Evolutionary conservation across 176 grass and related monocot genomes (phyloP).

Genomic region (Rhynchospora tenuis): DNA sequence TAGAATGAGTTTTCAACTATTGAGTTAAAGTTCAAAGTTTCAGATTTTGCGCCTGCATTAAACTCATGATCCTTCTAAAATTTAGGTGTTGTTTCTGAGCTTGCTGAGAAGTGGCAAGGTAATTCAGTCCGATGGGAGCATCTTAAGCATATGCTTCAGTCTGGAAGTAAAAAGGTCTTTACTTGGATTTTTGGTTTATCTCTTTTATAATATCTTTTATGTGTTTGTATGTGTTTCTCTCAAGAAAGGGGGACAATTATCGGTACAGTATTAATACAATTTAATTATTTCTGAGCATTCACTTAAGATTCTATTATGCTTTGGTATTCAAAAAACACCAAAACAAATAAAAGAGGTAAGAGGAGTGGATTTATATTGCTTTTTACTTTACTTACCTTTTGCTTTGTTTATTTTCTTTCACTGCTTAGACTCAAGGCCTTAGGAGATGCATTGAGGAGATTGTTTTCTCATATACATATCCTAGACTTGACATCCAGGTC

Average conservation of each 20-base stretch:
- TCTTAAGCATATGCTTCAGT: slow-evolving; percentile 67
- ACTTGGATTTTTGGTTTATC: slow-evolving; percentile 1
- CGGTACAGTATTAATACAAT: background rate
- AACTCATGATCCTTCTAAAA: background rate
- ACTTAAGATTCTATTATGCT: background rate
- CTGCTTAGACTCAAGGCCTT: slow-evolving; percentile 49
- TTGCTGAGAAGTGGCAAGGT: slow-evolving; percentile 75
- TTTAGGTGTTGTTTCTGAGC: slow-evolving; percentile 70
- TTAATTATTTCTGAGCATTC: background rate
- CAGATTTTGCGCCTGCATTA: background rate
- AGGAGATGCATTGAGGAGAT: slow-evolving; percentile 86
- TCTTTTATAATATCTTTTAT: background rate
- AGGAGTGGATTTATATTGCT: background rate
- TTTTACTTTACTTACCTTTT: background rate
- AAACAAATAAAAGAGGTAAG: background rate
- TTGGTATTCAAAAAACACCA: background rate
- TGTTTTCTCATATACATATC: slow-evolving; percentile 88
- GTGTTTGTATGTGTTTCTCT: background rate
- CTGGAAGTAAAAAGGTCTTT: slow-evolving; percentile 81
- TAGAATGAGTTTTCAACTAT: background rate
- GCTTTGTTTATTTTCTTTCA: background rate
- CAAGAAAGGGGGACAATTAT: background rate
- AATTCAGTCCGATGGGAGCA: slow-evolving; percentile 81
- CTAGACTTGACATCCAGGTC: slow-evolving; percentile 98
- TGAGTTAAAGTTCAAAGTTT: background rate